A percentile compares a stretch with the other conserved stretches of the same genome.
phyloP scores from a whole-genome alignment of 495 filamentous ascomycete species.

The Staphylotrichum longicolle region DNA sequence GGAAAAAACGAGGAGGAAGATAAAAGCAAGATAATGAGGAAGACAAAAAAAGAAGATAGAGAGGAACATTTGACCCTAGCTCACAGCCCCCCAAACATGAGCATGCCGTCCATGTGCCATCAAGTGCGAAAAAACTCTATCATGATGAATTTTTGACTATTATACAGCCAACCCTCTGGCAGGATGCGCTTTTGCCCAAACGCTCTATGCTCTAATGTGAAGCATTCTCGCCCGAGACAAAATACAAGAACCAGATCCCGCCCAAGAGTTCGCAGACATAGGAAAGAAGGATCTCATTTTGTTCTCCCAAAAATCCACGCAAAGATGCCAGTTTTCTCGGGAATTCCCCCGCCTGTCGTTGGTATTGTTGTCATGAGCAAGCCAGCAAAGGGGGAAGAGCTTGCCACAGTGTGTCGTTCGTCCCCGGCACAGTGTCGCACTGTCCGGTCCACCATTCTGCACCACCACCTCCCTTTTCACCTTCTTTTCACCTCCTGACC shows the following conservation, averaged over 20 bases:
- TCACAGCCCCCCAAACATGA: too few species aligned
- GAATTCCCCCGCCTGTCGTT: neutral
- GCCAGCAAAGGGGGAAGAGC: slow-evolving; percentile 7
- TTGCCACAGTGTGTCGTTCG: neutral
- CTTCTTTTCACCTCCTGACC: neutral
- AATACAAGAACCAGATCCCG: slow-evolving; percentile 27
- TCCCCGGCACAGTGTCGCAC: neutral
- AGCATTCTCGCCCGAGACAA: slow-evolving; percentile 27
- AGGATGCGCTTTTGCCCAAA: slow-evolving; percentile 27
- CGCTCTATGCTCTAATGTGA: slow-evolving; percentile 32
- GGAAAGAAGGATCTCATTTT: slow-evolving; percentile 12
- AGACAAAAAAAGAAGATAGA: too few species aligned
- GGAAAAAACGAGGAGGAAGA: too few species aligned
- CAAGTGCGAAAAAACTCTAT: slow-evolving; percentile 14
- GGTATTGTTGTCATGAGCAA: slow-evolving; percentile 1
- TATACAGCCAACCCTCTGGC: slow-evolving; percentile 30
- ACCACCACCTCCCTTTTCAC: neutral
- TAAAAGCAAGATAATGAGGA: too few species aligned
- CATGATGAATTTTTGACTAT: slow-evolving; percentile 26
- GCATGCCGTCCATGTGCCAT: too few species aligned
- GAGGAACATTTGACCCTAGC: too few species aligned
- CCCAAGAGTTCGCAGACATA: slow-evolving; percentile 24
- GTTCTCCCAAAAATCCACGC: slow-evolving; percentile 2
- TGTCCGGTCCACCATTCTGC: neutral
- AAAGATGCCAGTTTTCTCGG: neutral